Base-by-base conservation (phyloP, 1,139 yeast genomes). In the Debaryomyces sp. region DNA sequence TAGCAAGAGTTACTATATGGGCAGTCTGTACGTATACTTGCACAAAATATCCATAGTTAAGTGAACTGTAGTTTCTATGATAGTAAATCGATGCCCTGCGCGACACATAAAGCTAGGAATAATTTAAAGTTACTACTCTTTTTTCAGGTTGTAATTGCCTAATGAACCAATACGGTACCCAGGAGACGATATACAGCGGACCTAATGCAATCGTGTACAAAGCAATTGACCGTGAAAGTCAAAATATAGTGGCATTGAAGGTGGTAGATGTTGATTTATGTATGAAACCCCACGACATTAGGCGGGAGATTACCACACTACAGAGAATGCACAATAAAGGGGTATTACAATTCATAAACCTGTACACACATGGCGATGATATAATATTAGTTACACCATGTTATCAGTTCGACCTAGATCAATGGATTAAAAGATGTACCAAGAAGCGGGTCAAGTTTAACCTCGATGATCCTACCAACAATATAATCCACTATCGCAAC, bases 241-340 rank as follows among this genome's bases (percentile, higher is more conserved):
- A 55, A 1, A 12, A 39, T 8, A 21, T 43, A 8, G 71, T 71
- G 18, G 75, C 76, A 21, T 58, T 76, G 43, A 76, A 76, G 50
- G 63, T 70, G 10, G 74, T 75, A 21, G 80, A 75, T 55, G 55
- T 58, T 41, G 80, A 75, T 54, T 60, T 74, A 35, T 53, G 59
- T 34, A 49, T 63, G 24, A 68, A 71, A 33, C 81, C 81, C 6
- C 81, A 76, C 56, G 61, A 70, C 49, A 62, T 73, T 34, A 47
- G 56, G n/a, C 60, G 62, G 41, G 80, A 76, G 54, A 61, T 75
- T 30, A 43, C 47, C 12, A 57, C 73, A 6, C 53, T 75, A 8
- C 54, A 62, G 49, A 47, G 50, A 26, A 55, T 70, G 22, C 42
- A 56, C 5, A 67, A 69, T 41, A 46, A 46, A 2, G 56, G 61